These are phyloP conservation scores for Pisolithus sp. DNA, from an alignment of 768 basidiomycete genomes.

Conservation along the genomic window DNA sequence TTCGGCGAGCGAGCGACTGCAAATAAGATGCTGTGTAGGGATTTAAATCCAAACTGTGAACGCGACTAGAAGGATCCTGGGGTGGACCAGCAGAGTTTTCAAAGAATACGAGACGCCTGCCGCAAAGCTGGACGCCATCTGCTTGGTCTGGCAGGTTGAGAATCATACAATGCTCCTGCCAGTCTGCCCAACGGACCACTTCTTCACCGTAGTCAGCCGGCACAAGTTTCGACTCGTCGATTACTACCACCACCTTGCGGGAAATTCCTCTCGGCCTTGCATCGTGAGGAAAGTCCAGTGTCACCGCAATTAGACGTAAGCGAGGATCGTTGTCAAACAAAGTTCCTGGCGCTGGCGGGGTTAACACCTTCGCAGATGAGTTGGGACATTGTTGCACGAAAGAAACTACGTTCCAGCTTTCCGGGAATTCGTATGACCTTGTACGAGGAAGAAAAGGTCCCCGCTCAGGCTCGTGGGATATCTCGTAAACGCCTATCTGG, in stretches of 20 bases:
- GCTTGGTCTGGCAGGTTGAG: slow-evolving; percentile 28
- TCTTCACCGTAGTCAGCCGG: slow-evolving; percentile 39
- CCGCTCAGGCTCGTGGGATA: slow-evolving; percentile 9
- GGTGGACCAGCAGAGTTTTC: slow-evolving; percentile 12
- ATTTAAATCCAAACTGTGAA: slow-evolving; percentile 28
- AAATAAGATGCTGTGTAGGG: slow-evolving; percentile 19
- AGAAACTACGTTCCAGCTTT: slow-evolving; percentile 40
- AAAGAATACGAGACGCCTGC: slow-evolving; percentile 26
- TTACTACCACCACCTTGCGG: slow-evolving; percentile 43
- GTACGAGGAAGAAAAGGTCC: slow-evolving; percentile 4
- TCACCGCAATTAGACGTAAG: slow-evolving; percentile 38
- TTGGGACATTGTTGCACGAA: slow-evolving; percentile 45
- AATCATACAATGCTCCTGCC: slow-evolving; percentile 37
- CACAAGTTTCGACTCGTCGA: slow-evolving; percentile 47
- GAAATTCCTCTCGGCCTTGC: slow-evolving; percentile 28
- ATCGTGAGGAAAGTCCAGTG: slow-evolving; percentile 38
- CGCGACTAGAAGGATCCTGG: slow-evolving; percentile 15
- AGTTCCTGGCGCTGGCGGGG: slow-evolving; percentile 33
- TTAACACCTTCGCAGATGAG: slow-evolving; percentile 34
- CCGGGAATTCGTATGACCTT: slow-evolving; percentile 47
- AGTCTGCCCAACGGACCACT: slow-evolving; percentile 48
- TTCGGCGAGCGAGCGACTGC: slow-evolving; percentile 19
- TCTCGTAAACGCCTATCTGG: slow-evolving; percentile 21
- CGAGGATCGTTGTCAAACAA: slow-evolving; percentile 55
- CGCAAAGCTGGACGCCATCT: slow-evolving; percentile 23